phyloP scores from a whole-genome alignment of 192 early-diverging fungal genomes.

The Allomyces javanicus region DNA sequence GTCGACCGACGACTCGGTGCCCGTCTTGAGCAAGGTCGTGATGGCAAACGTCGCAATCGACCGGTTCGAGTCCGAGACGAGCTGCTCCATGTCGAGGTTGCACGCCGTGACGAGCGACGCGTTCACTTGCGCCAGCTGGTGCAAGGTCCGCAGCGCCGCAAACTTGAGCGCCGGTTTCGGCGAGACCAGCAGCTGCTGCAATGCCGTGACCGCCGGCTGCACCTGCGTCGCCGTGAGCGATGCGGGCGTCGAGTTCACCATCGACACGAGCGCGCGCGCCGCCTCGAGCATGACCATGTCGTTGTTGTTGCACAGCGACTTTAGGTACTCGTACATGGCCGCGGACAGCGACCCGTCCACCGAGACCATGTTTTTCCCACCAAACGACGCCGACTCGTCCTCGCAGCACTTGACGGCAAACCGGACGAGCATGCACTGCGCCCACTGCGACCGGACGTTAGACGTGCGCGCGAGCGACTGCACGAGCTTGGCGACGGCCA shows the following conservation, averaged over 20 bases:
- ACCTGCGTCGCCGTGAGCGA: background rate
- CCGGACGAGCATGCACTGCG: constrained; percentile 80
- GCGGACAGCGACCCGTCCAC: background rate
- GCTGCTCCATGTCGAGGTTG: constrained; percentile 95
- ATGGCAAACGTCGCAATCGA: constrained; percentile 97
- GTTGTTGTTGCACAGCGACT: constrained; percentile 15
- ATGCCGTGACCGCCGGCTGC: constrained; percentile 18
- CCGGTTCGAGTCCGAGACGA: constrained; percentile 90
- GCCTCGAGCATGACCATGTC: constrained; percentile 98
- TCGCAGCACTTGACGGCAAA: constrained; percentile 46
- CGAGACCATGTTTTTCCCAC: background rate
- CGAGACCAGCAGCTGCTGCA: constrained; percentile 84
- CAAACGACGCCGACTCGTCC: background rate
- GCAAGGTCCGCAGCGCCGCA: constrained; percentile 93
- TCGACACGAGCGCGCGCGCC: constrained; percentile 84
- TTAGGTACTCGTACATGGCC: background rate
- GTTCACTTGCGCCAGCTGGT: constrained; percentile 72
- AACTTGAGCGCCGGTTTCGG: constrained; percentile 85
- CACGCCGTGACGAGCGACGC: constrained; percentile 79
- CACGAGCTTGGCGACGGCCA: constrained; percentile 93
- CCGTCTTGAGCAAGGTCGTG: constrained; percentile 94
- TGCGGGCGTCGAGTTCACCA: constrained; percentile 27
- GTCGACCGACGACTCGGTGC: constrained; percentile 93
- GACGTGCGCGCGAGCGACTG: constrained; percentile 54
- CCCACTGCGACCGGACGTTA: constrained; percentile 26